Evolutionary conservation across 768 basidiomycete genomes (phyloP).

Genomic region (Pleurotus platypus): DNA sequence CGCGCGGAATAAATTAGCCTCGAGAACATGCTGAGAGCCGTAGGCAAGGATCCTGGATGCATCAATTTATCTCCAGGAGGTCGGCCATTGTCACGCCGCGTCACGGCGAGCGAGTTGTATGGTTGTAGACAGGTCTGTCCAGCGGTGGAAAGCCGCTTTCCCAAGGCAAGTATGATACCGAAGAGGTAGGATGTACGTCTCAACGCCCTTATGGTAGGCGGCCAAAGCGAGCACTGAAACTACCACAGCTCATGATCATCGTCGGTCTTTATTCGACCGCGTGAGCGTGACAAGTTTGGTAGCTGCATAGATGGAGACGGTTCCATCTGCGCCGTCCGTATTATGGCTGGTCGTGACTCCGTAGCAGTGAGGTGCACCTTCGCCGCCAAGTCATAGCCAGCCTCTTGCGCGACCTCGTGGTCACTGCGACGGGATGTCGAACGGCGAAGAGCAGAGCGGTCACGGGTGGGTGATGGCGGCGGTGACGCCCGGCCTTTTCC

Average conservation of each 20-base stretch:
- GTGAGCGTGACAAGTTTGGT: constrained; percentile 18
- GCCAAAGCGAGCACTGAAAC: no score
- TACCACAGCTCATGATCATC: constrained; percentile 1
- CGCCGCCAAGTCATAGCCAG: not conserved
- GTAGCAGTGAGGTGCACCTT: not conserved
- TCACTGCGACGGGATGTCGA: constrained; percentile 13
- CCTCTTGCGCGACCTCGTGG: not conserved
- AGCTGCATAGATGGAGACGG: constrained; percentile 53
- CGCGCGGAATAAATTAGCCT: no score
- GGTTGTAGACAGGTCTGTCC: no score
- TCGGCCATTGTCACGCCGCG: no score
- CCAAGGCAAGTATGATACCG: no score
- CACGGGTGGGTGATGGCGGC: constrained; percentile 3
- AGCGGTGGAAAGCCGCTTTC: no score
- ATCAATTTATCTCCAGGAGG: no score
- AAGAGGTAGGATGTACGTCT: no score
- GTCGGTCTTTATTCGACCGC: not conserved
- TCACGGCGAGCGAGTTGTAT: no score
- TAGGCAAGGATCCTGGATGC: no score
- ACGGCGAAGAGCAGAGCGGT: not conserved
- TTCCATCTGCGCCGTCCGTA: constrained; percentile 50
- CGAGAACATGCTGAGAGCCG: no score
- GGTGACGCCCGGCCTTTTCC: not conserved
- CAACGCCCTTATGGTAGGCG: no score
- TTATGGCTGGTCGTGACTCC: constrained; percentile 22